These are phyloP conservation scores for Spathaspora arborariae DNA, from an alignment of 805 yeast species.

Conservation along the genomic window DNA sequence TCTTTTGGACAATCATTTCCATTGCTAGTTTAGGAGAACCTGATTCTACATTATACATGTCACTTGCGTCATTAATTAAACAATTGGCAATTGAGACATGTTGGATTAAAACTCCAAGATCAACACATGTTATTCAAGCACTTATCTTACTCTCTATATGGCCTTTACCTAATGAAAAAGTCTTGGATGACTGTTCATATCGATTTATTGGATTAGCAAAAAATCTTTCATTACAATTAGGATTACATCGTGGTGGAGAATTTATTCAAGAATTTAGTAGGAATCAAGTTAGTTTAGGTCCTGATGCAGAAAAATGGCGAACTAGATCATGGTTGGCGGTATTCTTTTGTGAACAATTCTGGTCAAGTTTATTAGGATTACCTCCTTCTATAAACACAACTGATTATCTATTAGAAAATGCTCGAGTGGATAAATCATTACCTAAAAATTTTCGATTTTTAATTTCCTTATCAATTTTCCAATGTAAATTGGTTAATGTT, in stretches of 20 bases:
- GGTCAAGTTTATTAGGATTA: conserved; percentile 83
- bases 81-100: conserved; percentile 88
- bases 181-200: conserved; percentile 86
- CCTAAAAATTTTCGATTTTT: conserved; percentile 72
- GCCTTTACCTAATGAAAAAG: conserved; percentile 93
- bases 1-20: conserved; percentile 88
- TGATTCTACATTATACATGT: conserved; percentile 75
- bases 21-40: conserved; percentile 87
- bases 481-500: conserved; percentile 74
- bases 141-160: conserved; percentile 78
- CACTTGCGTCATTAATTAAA: conserved; percentile 72
- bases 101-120: conserved; percentile 90
- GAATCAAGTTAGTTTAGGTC: conserved; percentile 77
- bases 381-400: conserved; percentile 80
- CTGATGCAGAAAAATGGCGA: conserved; percentile 92
- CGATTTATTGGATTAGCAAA: conserved; percentile 87
- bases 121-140: conserved; percentile 92
- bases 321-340: conserved; percentile 90
- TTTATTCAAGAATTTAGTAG: conserved; percentile 88
- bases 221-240: conserved; percentile 77
- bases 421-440: conserved; percentile 59
- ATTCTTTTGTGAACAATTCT: conserved; percentile 82
- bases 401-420: conserved; percentile 77
- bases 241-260: conserved; percentile 82
- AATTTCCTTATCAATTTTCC: conserved; percentile 73